Evolutionary conservation across 805 yeast genomes (phyloP).

Genomic region (Saturnispora kantuleensis): DNA sequence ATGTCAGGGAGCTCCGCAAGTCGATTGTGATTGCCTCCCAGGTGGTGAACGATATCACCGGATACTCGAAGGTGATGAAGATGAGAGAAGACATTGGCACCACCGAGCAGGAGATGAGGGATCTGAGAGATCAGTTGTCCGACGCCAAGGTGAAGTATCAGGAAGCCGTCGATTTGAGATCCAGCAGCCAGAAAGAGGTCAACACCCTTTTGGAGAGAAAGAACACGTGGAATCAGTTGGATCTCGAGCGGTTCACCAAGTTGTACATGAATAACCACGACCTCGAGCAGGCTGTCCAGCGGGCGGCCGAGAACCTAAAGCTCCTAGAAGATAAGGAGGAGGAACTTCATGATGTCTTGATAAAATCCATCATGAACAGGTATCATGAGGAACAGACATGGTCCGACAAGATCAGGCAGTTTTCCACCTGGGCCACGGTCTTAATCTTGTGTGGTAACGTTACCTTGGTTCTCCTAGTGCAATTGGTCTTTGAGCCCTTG

Average conservation of each 20-base stretch:
- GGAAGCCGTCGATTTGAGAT: conserved; percentile 52
- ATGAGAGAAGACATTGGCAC: conserved; percentile 52
- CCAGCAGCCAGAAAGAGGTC: conserved; percentile 69
- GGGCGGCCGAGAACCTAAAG: conserved; percentile 38
- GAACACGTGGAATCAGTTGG: conserved; percentile 67
- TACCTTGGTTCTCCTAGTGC: conserved; percentile 67
- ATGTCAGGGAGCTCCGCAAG: conserved; percentile 45
- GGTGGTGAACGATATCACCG: conserved; percentile 83
- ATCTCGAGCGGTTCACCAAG: conserved; percentile 75
- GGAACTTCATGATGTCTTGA: conserved; percentile 54
- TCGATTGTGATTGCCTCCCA: conserved; percentile 51
- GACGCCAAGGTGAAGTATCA: conserved; percentile 41
- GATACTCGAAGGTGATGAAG: conserved; percentile 72
- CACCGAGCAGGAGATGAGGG: conserved; percentile 42
- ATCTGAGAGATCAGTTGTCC: conserved; percentile 39
- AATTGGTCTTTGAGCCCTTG: conserved; percentile 90
- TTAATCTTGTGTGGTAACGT: conserved; percentile 81
- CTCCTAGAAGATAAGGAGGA: conserved; percentile 56
- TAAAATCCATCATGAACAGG: conserved; percentile 71
- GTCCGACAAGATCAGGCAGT: conserved; percentile 92
- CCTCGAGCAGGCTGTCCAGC: conserved; percentile 50
- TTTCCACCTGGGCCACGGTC: conserved; percentile 96
- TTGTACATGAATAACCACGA: conserved; percentile 74
- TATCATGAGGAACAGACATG: conserved; percentile 97
- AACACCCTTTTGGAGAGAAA: conserved; percentile 83